These are phyloP conservation scores for Purshia tridentata DNA, from an alignment of 306 rosid species.

Conservation along the genomic window DNA sequence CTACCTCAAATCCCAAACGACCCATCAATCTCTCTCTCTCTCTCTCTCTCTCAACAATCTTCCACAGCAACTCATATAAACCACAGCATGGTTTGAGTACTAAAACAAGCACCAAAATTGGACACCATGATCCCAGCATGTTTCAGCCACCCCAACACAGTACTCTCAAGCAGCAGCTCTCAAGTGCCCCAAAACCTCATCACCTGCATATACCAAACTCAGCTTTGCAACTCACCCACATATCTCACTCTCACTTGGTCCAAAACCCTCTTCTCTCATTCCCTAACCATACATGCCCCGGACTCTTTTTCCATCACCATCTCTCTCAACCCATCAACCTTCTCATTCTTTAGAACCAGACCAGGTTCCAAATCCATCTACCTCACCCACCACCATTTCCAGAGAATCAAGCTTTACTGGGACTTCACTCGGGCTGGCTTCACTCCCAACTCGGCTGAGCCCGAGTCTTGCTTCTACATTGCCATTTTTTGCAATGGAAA, in stretches of 20 bases:
- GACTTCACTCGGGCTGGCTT: constrained; percentile 60
- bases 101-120: constrained; percentile 8
- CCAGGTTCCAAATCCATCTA: constrained; percentile 59
- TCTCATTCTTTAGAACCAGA: constrained; percentile 52
- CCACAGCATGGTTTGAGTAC: constrained; percentile 29
- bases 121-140: constrained; percentile 70
- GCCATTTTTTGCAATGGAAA: constrained; percentile 45
- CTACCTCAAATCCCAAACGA: not conserved
- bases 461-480: constrained; percentile 62
- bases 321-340: constrained; percentile 57
- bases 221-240: constrained; percentile 49
- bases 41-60: not conserved
- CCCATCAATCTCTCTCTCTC: not conserved
- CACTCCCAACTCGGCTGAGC: constrained; percentile 52
- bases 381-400: constrained; percentile 33
- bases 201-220: constrained; percentile 64
- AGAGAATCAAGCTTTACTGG: constrained; percentile 60
- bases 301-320: constrained; percentile 55
- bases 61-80: not conserved
- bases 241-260: constrained; percentile 76
- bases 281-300: constrained; percentile 50
- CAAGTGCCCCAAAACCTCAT: constrained; percentile 53
- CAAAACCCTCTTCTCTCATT: constrained; percentile 50
- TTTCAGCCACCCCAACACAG: constrained; percentile 69
- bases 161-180: constrained; percentile 38